phyloP scores from a whole-genome alignment of 2,329 filamentous ascomycete genomes.

The Ceratocystis cacaofunesta region DNA sequence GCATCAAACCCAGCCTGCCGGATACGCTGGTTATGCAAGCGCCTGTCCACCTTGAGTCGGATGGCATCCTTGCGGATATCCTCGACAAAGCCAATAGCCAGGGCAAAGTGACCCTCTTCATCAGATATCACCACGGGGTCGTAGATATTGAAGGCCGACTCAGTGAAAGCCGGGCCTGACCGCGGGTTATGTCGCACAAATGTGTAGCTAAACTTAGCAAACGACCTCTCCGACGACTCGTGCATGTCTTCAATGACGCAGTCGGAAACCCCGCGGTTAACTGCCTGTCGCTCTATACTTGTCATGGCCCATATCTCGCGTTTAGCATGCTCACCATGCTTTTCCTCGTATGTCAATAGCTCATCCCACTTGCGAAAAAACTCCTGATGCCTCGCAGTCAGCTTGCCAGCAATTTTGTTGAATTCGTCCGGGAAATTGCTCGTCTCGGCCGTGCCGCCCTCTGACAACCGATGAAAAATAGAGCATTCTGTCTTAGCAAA shows the following conservation, averaged over 20 bases:
- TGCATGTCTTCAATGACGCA: conserved; percentile 45
- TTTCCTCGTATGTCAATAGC: conserved; percentile 85
- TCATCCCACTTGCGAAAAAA: conserved; percentile 96
- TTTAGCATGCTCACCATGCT: conserved; percentile 70
- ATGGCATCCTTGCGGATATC: conserved; percentile 61
- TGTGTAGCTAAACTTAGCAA: conserved; percentile 80
- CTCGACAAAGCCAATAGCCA: conserved; percentile 82
- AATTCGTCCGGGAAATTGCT: conserved; percentile 75
- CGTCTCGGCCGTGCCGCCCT: conserved; percentile 65
- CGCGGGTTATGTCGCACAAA: conserved; percentile 55
- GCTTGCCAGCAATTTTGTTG: conserved; percentile 60
- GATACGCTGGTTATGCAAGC: conserved; percentile 72
- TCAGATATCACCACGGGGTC: conserved; percentile 96
- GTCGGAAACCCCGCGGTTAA: conserved; percentile 79
- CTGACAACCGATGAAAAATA: conserved; percentile 79
- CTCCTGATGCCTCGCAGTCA: conserved; percentile 57
- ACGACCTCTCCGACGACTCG: conserved; percentile 58
- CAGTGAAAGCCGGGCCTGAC: conserved; percentile 65
- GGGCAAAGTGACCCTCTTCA: conserved; percentile 83
- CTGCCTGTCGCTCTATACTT: conserved; percentile 71
- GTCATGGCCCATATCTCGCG: conserved; percentile 94
- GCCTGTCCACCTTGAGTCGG: conserved; percentile 77
- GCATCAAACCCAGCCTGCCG: conserved; percentile 63
- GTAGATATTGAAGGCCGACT: conserved; percentile 74
- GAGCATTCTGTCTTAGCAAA: conserved; percentile 88